Evolutionary conservation across 768 basidiomycete species (phyloP).

Genomic region (Suillus occidentalis): DNA sequence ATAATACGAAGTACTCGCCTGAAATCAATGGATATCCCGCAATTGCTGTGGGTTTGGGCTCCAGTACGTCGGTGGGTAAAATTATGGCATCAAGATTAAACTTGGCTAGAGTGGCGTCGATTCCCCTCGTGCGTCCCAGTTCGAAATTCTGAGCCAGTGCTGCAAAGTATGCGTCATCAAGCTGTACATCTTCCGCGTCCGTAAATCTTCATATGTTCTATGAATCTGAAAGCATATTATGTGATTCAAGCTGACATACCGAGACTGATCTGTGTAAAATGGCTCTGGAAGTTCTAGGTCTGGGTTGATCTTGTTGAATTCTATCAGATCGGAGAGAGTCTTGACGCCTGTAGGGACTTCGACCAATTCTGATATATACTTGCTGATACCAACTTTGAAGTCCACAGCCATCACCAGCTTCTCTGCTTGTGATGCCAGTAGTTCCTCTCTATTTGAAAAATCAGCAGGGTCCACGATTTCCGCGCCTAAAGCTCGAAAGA

Average conservation of each 20-base stretch:
- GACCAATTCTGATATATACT: neutral
- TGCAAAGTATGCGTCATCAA: constrained; percentile 38
- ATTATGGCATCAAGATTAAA: constrained; percentile 53
- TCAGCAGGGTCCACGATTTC: constrained; percentile 56
- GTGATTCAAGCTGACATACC: constrained; percentile 26
- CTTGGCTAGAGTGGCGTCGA: constrained; percentile 49
- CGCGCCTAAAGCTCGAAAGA: constrained; percentile 41
- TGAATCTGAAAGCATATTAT: constrained; percentile 16
- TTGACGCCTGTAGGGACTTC: constrained; percentile 56
- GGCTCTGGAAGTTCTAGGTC: constrained; percentile 40
- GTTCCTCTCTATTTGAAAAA: constrained; percentile 39
- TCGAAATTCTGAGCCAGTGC: constrained; percentile 46
- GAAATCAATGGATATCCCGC: constrained; percentile 39
- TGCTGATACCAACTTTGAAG: constrained; percentile 1
- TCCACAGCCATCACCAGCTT: neutral
- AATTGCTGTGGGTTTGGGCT: constrained; percentile 30
- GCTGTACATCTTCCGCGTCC: constrained; percentile 21
- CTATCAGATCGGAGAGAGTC: constrained; percentile 53
- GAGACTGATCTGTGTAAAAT: constrained; percentile 30
- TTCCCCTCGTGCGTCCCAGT: constrained; percentile 51
- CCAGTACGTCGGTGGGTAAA: constrained; percentile 37
- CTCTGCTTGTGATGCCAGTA: constrained; percentile 34
- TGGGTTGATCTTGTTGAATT: constrained; percentile 50
- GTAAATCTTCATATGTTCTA: constrained; percentile 20
- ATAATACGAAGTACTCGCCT: constrained; percentile 18